Base-by-base conservation (phyloP, 805 yeast genomes). In the Nakazawaea holstii region DNA sequence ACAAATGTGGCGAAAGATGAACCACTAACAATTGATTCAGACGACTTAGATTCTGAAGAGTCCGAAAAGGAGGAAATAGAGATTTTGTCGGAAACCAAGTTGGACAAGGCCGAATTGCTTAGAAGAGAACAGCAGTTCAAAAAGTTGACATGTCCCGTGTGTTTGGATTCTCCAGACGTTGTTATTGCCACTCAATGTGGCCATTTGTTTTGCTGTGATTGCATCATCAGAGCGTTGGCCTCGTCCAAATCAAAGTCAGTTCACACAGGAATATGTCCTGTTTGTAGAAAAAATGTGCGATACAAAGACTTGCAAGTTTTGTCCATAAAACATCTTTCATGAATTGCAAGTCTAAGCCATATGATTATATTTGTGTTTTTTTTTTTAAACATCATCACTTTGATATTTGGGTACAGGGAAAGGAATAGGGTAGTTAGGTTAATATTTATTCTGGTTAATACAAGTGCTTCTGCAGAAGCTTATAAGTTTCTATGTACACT, bases 111-210 rank as follows among this genome's bases (percentile, higher is more conserved):
- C 7, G 49, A 46, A 24, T 17, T 46, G 2, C 20, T 46, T 1
- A 10, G 45, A 35, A 32, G 49, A 35, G 49, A 40, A 20, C 49
- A 46, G 17, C 30, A 43, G n/a, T 57, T 69, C 27, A 61, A 61
- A 31, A 67, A 67, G 13, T 68, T 68, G 28, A 60, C 59, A 30
- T 79, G 85, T 56, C 80, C 82, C 0, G 73, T 80, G 17, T 80
- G 85, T 46, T 72, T 79, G 56, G 84, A 78, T 8, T 68, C 73
- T 4, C 79, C 81, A 2, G 70, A 65, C 13, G 54, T 64, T 6
- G 73, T 82, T 1, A 68, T 71, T 29, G 73, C 73, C 14, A 67
- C 79, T 3, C 74, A 76, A 0, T 80, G 85, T 60, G 85, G 85
- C 0, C 85, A 80, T 57, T 62, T 75, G 2, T 79, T 72, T 54